A percentile compares a stretch with the other conserved stretches of the same genome.
These are phyloP conservation scores for Kodamaea kaohsiungensis DNA, from an alignment of 805 yeast species.

Conservation along the genomic window DNA sequence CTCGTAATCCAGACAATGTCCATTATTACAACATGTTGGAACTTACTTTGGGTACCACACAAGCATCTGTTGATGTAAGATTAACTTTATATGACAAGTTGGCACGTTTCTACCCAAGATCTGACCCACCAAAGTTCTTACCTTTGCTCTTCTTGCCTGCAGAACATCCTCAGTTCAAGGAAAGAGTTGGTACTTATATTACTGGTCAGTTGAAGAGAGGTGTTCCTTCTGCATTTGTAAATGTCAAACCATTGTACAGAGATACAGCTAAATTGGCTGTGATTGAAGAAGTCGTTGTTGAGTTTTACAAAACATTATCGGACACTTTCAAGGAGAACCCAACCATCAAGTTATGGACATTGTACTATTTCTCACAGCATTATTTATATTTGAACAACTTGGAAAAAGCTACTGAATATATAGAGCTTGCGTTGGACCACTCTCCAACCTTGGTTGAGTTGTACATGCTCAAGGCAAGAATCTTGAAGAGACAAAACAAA, in stretches of 20 bases:
- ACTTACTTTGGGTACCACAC: conserved; percentile 53
- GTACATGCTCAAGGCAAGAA: conserved; percentile 75
- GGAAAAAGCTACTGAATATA: conserved; percentile 52
- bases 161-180: conserved; percentile 46
- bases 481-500: conserved; percentile 72
- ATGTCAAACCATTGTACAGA: conserved; percentile 77
- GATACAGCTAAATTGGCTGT: conserved; percentile 38
- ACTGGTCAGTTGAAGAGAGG: conserved; percentile 67
- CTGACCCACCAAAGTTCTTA: conserved; percentile 76
- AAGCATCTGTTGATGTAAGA: conserved; percentile 48
- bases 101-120: conserved; percentile 70
- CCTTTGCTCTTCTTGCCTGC: conserved; percentile 75
- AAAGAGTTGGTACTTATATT: conserved; percentile 55
- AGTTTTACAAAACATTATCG: conserved; percentile 40
- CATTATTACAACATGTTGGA: conserved; percentile 70
- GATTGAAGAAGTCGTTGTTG: conserved; percentile 55
- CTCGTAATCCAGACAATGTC: conserved; percentile 82
- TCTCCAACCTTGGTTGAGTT: conserved; percentile 87
- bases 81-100: conserved; percentile 65
- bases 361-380: conserved; percentile 79
- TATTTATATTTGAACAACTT: conserved; percentile 57
- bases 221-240: conserved; percentile 87
- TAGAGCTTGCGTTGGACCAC: conserved; percentile 64
- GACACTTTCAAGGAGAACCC: conserved; percentile 36
- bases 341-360: conserved; percentile 63